phyloP scores from a whole-genome alignment of 306 rosid species.

The Quercus suber region DNA sequence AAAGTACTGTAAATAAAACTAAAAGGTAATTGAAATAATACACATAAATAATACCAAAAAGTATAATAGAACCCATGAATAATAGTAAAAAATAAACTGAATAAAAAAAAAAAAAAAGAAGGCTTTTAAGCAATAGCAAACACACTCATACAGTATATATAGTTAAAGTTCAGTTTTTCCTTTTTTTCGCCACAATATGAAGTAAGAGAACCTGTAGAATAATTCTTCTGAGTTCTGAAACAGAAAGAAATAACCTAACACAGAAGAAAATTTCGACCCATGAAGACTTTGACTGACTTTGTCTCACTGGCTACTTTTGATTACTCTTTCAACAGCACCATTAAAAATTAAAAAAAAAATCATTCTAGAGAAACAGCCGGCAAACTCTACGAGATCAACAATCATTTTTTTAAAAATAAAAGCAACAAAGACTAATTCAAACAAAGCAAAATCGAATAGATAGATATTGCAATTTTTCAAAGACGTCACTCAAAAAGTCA shows the following conservation, averaged over 20 bases:
- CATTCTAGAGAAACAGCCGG: conserved; percentile 2
- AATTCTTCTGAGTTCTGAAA: not conserved
- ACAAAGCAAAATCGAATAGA: no score
- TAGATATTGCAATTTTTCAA: no score
- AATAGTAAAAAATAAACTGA: rapidly evolving
- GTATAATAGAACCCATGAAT: rapidly evolving
- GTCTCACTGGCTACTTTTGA: not conserved
- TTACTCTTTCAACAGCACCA: not conserved
- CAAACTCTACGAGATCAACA: not conserved
- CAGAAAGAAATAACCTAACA: not conserved
- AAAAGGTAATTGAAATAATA: no score
- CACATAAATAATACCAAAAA: no score
- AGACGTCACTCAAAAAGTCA: no score
- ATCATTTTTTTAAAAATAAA: not conserved
- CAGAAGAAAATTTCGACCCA: not conserved
- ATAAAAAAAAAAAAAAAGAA: no score
- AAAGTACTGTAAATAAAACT: rapidly evolving
- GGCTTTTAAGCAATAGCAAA: rapidly evolving
- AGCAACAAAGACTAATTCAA: not conserved
- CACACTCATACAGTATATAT: no score
- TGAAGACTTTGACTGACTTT: not conserved
- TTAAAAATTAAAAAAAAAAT: not conserved
- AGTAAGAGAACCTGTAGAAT: not conserved
- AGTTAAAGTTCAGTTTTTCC: not conserved
- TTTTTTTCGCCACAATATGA: not conserved